Evolutionary conservation across 106 monocot species (phyloP).

Genomic region (Amphibolis antarctica): DNA sequence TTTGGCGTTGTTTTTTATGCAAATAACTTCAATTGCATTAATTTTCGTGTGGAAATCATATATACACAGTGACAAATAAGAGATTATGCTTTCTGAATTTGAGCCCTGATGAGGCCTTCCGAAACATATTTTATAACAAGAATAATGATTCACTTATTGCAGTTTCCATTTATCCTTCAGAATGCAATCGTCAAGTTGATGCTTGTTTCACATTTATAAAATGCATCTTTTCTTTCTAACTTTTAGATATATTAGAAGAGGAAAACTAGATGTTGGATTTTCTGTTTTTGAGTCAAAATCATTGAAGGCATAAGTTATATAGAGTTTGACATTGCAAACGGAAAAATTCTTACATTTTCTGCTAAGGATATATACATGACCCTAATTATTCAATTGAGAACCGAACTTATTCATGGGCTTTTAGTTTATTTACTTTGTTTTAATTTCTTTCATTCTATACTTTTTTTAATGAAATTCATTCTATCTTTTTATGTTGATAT

Average conservation of each 20-base stretch:
- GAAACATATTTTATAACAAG: constrained; percentile 80
- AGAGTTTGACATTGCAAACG: constrained; percentile 87
- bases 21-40: no score
- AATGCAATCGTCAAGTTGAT: no score
- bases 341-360: constrained; percentile 79
- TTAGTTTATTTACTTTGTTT: not conserved
- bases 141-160: constrained; percentile 73
- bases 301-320: constrained; percentile 85
- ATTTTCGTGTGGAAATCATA: no score
- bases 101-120: constrained; percentile 69
- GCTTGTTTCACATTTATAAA: constrained; percentile 72
- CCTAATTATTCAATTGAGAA: not conserved
- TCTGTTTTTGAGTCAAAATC: constrained; percentile 74
- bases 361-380: constrained; percentile 46
- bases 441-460: constrained; percentile 2
- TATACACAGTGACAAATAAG: constrained; percentile 47
- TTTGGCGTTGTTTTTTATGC: no score
- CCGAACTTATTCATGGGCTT: not conserved
- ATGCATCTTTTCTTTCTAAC: constrained; percentile 23
- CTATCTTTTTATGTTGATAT: no score
- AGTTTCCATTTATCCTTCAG: constrained; percentile 70
- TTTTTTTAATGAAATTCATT: no score
- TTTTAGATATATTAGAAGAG: constrained; percentile 56
- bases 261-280: constrained; percentile 61
- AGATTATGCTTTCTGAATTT: constrained; percentile 73